Percentiles rank a stretch among this genome's conserved stretches.
Evolutionary conservation across 768 basidiomycete species (phyloP).

Genomic region (Amanita jacksonii): DNA sequence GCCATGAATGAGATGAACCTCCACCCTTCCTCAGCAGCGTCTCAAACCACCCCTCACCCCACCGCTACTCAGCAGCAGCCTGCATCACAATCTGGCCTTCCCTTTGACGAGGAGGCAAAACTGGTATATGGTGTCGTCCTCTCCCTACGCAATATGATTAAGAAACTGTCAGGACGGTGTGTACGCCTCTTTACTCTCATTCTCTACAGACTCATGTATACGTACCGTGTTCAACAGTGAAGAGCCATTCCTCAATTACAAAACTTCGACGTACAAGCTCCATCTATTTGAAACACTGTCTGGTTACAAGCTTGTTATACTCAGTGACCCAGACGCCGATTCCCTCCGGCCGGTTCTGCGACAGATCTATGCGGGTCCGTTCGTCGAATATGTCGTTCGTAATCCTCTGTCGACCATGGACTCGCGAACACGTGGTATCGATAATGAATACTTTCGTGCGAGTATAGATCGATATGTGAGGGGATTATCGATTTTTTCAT

Average conservation of each 20-base stretch:
- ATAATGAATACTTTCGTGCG: conserved; percentile 85
- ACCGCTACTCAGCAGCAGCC: conserved; percentile 23
- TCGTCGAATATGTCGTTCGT: conserved; percentile 87
- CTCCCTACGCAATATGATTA: conserved; percentile 89
- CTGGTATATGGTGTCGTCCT: conserved; percentile 94
- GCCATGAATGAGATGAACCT: conserved; percentile 37
- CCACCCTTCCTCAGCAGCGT: conserved; percentile 20
- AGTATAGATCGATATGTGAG: conserved; percentile 71
- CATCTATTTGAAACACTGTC: conserved; percentile 89
- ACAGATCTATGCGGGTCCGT: conserved; percentile 91
- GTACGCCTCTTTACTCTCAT: conserved; percentile 8
- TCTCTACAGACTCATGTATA: not conserved
- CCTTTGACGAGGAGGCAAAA: conserved; percentile 97
- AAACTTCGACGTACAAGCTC: conserved; percentile 86
- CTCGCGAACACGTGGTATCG: conserved; percentile 74
- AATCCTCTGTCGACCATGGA: conserved; percentile 86
- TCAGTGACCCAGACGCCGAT: conserved; percentile 80
- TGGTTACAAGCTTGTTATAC: conserved; percentile 92
- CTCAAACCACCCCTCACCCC: conserved; percentile 20
- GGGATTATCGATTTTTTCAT: conserved; percentile 39
- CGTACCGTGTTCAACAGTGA: conserved; percentile 49
- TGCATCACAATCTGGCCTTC: conserved; percentile 45
- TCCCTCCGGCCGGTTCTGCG: conserved; percentile 73
- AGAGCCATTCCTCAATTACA: conserved; percentile 85
- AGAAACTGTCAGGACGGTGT: conserved; percentile 83